phyloP scores from a whole-genome alignment of 352 stramenopile genomes.

The Pythium coloratum region DNA sequence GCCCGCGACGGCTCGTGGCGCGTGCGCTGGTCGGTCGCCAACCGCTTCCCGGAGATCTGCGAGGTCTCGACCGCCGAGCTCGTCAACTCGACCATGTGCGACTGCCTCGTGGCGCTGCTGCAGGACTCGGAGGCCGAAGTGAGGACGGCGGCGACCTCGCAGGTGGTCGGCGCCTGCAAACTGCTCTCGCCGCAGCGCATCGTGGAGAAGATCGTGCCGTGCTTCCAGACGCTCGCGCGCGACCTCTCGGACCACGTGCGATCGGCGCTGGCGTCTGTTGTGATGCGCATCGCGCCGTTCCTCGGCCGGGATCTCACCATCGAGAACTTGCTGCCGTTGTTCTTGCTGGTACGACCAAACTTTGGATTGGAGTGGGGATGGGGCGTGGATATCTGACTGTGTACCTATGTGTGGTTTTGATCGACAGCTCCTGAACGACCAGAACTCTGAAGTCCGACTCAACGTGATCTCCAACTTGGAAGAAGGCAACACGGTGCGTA shows the following conservation, averaged over 20 bases:
- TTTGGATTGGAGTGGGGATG: too few relatives aligned
- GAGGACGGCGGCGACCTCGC: conserved; percentile 93
- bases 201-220: conserved; percentile 76
- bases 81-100: conserved; percentile 71
- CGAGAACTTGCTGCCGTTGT: conserved; percentile 93
- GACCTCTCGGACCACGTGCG: conserved; percentile 97
- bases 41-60: conserved; percentile 95
- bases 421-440: conserved; percentile 92
- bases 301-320: conserved; percentile 94
- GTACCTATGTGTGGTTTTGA: not conserved
- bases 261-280: conserved; percentile 92
- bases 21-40: conserved; percentile 97
- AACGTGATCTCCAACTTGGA: conserved; percentile 99
- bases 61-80: conserved; percentile 78
- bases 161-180: conserved; percentile 69
- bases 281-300: conserved; percentile 95
- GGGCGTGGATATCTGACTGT: too few relatives aligned
- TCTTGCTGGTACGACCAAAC: conserved; percentile 74
- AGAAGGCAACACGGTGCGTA: conserved; percentile 90
- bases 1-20: conserved; percentile 97
- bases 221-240: conserved; percentile 92
- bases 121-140: conserved; percentile 98
- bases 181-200: conserved; percentile 66
- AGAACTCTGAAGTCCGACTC: conserved; percentile 96
- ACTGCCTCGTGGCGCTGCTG: conserved; percentile 93